These are phyloP conservation scores for Oenanthe sinensis DNA, from an alignment of 129 eudicot genomes.

Conservation along the genomic window DNA sequence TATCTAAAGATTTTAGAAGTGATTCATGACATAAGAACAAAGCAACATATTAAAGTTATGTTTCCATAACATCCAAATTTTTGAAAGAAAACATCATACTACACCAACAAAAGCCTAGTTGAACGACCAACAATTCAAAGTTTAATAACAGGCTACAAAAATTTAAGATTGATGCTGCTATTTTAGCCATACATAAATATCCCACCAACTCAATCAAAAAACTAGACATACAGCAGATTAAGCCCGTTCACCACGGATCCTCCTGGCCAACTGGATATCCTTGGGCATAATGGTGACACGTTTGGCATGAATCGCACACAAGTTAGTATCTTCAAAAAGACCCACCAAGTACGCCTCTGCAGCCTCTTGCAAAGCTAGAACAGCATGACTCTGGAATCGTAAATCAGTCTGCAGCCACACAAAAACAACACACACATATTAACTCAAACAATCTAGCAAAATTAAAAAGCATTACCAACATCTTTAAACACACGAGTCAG, in stretches of 20 bases:
- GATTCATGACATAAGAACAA: no score
- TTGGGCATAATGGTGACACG: not conserved
- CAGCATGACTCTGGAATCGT: not conserved
- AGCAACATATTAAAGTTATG: no score
- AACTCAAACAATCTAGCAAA: not conserved
- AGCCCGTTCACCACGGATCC: not conserved
- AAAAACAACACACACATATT: not conserved
- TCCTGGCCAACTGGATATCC: not conserved
- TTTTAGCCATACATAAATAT: no score
- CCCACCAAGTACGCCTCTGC: not conserved
- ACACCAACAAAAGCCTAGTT: no score
- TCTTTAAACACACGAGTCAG: not conserved
- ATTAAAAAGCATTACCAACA: no score
- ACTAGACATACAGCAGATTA: not conserved
- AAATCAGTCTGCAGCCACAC: not conserved
- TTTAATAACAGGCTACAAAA: no score
- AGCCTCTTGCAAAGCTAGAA: not conserved
- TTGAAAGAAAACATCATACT: no score
- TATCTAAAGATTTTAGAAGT: no score
- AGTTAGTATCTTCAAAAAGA: not conserved
- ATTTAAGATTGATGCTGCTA: no score
- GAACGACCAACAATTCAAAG: no score
- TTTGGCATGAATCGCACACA: not conserved
- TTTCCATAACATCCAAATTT: no score
- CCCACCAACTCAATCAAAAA: no score